Base-by-base conservation (phyloP, 768 basidiomycete genomes). In the Pisolithus microcarpus region DNA sequence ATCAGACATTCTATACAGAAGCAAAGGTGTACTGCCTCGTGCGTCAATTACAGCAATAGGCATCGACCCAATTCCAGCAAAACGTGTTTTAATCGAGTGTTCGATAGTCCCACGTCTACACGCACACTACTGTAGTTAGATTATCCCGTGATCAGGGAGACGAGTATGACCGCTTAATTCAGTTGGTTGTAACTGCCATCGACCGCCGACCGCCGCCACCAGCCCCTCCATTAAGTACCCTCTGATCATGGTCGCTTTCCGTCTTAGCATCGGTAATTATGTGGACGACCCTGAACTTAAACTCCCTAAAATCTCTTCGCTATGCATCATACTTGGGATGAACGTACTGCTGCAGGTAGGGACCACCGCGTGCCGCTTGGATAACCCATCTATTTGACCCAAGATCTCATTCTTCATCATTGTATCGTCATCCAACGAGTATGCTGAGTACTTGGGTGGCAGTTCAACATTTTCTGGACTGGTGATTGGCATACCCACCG, bases 351-450 rank as follows among this genome's bases (percentile, higher is more conserved):
- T 78, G 16, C 78, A 79, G 69, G 79, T 79, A 48, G 7, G 66
- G 48, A 15, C 34, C 11, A 15, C 34, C 34, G 13, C 11, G 13
- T 15, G 34, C 15, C 34, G 34, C 34, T 15, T 34, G 1, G 13
- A 34, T 3, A 15, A 1, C 37, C 26, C 26, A 23, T 1, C 28
- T 8, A 3, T 38, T 7, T 18, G 13, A 16, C n/a, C 23, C 31
- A 49, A 85, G 85, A 60, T 82, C 5, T 78, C 81, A 0, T 86
- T 86, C 67, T 87, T 84, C 63, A 77, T 85, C 51, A 72, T 84
- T 38, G 79, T 87, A 4, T 81, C 84, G 2, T 83, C 84, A 1
- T 79, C 82, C 1, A 79, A 77, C 58, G 70, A 72, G 46, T 85
- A 87, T 58, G 79, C 82, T 0, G 72, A 78, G 52, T 70, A 77